Evolutionary conservation across 441 rosid genomes (phyloP).

Genomic region (Erodium moschatum): DNA sequence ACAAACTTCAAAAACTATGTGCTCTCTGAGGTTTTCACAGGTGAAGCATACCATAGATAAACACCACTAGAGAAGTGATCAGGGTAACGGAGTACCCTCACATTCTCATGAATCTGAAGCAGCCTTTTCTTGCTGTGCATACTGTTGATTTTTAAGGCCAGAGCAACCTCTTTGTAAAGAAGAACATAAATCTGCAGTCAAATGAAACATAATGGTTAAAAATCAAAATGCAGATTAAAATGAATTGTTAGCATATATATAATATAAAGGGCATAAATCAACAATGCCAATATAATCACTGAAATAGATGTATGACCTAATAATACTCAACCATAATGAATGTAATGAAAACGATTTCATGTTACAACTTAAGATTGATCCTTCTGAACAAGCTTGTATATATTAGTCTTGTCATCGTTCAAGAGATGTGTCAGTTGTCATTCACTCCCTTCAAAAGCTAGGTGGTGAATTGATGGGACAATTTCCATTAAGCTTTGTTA

Average conservation of each 20-base stretch:
- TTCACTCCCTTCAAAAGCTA: not conserved
- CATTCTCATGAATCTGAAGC: slow-evolving; percentile 90
- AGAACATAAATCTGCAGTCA: slow-evolving; percentile 81
- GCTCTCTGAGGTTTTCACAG: too few species aligned
- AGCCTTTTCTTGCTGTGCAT: slow-evolving; percentile 90
- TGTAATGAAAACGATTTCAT: not conserved
- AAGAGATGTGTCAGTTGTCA: not conserved
- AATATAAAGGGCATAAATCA: not conserved
- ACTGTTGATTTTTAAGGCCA: slow-evolving; percentile 95
- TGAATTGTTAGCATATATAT: not conserved
- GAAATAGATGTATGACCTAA: not conserved
- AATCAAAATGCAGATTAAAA: not conserved
- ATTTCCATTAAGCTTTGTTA: not conserved
- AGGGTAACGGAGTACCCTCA: slow-evolving; percentile 91
- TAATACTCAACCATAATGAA: not conserved
- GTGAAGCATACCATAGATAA: slow-evolving; percentile 73
- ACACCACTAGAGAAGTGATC: slow-evolving; percentile 94
- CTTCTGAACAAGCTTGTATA: not conserved
- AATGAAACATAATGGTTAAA: slow-evolving; percentile 7
- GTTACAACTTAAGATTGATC: not conserved
- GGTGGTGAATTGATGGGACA: not conserved
- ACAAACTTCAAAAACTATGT: not conserved
- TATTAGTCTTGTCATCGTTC: not conserved
- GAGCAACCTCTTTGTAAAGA: slow-evolving; percentile 92
- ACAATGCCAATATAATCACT: not conserved